These are phyloP conservation scores for Neodidymelliopsis sp. DNA, from an alignment of 2,329 filamentous ascomycete species.

Conservation along the genomic window DNA sequence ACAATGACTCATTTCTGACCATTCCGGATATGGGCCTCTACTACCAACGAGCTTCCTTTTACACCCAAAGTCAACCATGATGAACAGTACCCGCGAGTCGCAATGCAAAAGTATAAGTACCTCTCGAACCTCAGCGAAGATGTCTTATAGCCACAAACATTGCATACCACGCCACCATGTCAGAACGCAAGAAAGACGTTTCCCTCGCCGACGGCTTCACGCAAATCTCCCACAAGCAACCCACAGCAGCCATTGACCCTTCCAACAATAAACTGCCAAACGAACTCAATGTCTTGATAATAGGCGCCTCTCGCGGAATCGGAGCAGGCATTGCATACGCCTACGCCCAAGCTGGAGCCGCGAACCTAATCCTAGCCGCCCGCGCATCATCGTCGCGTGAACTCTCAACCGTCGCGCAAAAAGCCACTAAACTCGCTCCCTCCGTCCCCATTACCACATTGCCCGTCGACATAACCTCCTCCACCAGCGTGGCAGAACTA, in stretches of 20 bases:
- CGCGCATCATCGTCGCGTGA: slow-evolving; percentile 27
- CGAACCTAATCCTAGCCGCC: slow-evolving; percentile 34
- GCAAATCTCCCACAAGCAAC: slow-evolving; percentile 14
- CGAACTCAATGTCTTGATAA: slow-evolving; percentile 38
- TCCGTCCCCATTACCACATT: slow-evolving; percentile 8
- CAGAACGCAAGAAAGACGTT: background rate
- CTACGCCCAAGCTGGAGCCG: slow-evolving; percentile 40
- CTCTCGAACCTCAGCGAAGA: background rate
- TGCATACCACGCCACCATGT: background rate
- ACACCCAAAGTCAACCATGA: too few relatives aligned
- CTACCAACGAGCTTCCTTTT: too few relatives aligned
- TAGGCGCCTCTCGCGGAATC: slow-evolving; percentile 45
- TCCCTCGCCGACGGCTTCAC: slow-evolving; percentile 6
- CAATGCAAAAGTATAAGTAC: background rate
- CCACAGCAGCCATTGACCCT: slow-evolving; percentile 23
- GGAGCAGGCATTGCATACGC: slow-evolving; percentile 39
- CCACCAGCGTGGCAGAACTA: slow-evolving; percentile 34
- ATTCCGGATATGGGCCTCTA: too few relatives aligned
- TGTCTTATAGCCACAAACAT: background rate
- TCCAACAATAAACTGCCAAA: slow-evolving; percentile 27
- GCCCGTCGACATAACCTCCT: slow-evolving; percentile 41
- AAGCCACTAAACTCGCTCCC: slow-evolving; percentile 16
- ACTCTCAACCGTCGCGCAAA: slow-evolving; percentile 23
- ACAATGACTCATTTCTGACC: too few relatives aligned
- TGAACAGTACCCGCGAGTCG: too few relatives aligned